Evolutionary conservation across 495 filamentous ascomycete genomes (phyloP).

Genomic region (Penicillium malachiteum): DNA sequence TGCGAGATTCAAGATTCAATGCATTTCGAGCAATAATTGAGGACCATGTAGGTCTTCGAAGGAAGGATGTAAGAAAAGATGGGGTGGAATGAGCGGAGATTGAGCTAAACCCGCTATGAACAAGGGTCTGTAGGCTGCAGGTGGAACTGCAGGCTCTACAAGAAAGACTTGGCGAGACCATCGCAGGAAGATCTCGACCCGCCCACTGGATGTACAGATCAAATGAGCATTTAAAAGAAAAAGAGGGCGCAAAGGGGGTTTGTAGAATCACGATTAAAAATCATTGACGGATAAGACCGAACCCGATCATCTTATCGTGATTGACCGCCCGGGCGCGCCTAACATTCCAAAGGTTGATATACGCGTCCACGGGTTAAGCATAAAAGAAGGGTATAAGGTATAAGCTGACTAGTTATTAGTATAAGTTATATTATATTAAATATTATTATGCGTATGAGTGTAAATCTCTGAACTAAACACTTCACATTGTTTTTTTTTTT

Average conservation of each 20-base stretch:
- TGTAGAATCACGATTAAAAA: conserved; percentile 19
- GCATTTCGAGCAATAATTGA: conserved; percentile 1
- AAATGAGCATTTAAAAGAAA: conserved; percentile 8
- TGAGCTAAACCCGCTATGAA: conserved; percentile 21
- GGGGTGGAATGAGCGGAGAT: conserved; percentile 7
- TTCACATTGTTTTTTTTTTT: too few relatives aligned
- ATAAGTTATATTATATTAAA: too few relatives aligned
- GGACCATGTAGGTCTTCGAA: too few relatives aligned
- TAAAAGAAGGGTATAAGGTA: too few relatives aligned
- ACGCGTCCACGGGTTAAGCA: too few relatives aligned
- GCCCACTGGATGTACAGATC: conserved; percentile 1
- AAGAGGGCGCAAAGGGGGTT: not conserved
- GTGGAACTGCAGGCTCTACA: conserved; percentile 41
- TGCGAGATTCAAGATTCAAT: conserved; percentile 7
- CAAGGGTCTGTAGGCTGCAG: conserved; percentile 38
- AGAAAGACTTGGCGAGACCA: conserved; percentile 32
- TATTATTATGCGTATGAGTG: too few relatives aligned
- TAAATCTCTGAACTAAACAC: too few relatives aligned
- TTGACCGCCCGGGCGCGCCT: not conserved
- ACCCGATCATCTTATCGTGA: conserved; percentile 12
- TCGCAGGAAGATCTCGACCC: conserved; percentile 16
- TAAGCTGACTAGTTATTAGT: too few relatives aligned
- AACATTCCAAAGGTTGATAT: too few relatives aligned
- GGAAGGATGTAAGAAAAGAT: conserved; percentile 3
- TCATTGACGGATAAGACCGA: conserved; percentile 21